Evolutionary conservation across 345 rosid genomes (phyloP).

Genomic region (Hirschfeldia incana): DNA sequence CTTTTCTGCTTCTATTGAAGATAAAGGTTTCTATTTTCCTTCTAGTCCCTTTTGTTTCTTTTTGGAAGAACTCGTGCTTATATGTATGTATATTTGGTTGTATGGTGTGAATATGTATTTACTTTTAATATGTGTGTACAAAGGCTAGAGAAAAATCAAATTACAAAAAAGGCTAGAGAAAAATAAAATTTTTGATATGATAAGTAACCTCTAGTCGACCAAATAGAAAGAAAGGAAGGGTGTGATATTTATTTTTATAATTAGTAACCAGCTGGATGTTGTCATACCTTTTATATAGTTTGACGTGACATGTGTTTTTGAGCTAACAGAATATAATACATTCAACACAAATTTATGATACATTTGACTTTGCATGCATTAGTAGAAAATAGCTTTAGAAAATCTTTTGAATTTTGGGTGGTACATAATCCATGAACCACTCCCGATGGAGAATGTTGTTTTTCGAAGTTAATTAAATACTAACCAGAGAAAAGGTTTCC

Average conservation of each 20-base stretch:
- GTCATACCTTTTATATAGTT: slow-evolving; percentile 29
- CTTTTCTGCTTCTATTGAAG: slow-evolving; percentile 29
- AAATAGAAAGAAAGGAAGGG: slow-evolving; percentile 6
- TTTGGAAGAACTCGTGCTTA: slow-evolving; percentile 33
- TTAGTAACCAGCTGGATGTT: slow-evolving; percentile 38
- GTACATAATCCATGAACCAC: slow-evolving; percentile 29
- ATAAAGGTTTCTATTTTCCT: slow-evolving; percentile 15
- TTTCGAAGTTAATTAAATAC: not conserved
- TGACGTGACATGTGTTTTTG: slow-evolving; percentile 42
- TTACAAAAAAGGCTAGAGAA: not conserved
- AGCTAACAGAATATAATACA: slow-evolving; percentile 38
- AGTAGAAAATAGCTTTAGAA: slow-evolving; percentile 25
- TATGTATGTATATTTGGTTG: slow-evolving; percentile 9
- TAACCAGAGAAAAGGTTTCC: not conserved
- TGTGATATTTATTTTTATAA: not conserved
- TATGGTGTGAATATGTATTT: not conserved
- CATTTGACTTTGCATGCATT: slow-evolving; percentile 42
- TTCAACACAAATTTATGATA: slow-evolving; percentile 39
- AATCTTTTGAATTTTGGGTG: slow-evolving; percentile 19
- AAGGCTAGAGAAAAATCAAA: not conserved
- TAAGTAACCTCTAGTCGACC: slow-evolving; percentile 20
- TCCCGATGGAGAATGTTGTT: not conserved
- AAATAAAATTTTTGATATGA: slow-evolving; percentile 13
- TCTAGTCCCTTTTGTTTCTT: slow-evolving; percentile 29
- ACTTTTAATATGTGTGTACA: not conserved